A percentile compares a stretch with the other conserved stretches of the same genome.
Conservation (phyloP, 805 yeast species). For the Candida vartiovaarae region DNA sequence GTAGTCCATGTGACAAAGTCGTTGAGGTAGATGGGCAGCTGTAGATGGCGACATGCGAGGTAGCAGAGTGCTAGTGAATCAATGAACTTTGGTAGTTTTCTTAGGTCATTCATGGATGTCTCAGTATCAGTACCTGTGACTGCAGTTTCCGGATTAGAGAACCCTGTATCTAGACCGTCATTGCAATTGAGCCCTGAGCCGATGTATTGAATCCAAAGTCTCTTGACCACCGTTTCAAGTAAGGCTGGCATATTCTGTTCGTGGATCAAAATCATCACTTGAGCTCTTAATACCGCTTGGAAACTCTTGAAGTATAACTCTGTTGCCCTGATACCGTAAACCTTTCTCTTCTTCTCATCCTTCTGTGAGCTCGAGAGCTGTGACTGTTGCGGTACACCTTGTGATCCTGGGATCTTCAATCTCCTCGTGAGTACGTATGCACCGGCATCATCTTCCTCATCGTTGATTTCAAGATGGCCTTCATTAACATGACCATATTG, state of each 20-base stretch:
- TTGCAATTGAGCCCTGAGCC: background rate
- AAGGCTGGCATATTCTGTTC: constrained; percentile 24
- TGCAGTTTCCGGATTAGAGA: constrained; percentile 4
- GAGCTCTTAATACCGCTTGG: constrained; percentile 45
- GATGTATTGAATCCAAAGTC: constrained; percentile 29
- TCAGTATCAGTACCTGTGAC: constrained; percentile 5
- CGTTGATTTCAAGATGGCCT: constrained; percentile 71
- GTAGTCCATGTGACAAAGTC: constrained; percentile 29
- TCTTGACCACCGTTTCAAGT: constrained; percentile 29
- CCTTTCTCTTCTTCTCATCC: constrained; percentile 12
- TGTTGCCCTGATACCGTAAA: constrained; percentile 44
- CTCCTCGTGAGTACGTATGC: constrained; percentile 44
- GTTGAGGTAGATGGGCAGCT: constrained; percentile 2
- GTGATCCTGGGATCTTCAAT: constrained; percentile 38
- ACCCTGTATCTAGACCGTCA: constrained; percentile 4
- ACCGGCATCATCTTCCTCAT: constrained; percentile 66
- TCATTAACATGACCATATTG: constrained; percentile 87
- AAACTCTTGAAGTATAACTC: constrained; percentile 37
- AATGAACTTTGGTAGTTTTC: background rate
- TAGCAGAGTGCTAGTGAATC: background rate
- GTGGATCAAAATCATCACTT: constrained; percentile 34
- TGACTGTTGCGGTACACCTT: constrained; percentile 30
- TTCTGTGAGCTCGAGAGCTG: constrained; percentile 8
- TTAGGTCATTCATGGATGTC: constrained; percentile 1
- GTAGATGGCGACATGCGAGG: constrained; percentile 1